phyloP scores from a whole-genome alignment of 2,329 filamentous ascomycete species.

The Fusarium sp. region DNA sequence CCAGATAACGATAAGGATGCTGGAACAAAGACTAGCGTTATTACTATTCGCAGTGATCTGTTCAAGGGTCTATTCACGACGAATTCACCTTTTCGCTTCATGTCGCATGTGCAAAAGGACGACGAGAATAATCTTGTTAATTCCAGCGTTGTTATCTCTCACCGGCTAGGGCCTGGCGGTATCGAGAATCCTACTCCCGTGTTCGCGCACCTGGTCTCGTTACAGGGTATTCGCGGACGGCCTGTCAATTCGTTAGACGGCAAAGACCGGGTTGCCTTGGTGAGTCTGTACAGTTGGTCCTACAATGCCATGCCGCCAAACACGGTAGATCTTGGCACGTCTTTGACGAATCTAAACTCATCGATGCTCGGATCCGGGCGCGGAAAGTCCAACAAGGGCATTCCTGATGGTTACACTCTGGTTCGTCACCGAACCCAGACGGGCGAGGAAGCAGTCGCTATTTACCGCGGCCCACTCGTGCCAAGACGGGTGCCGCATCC shows the following conservation, averaged over 20 bases:
- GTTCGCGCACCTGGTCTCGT: not conserved
- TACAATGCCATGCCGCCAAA: not conserved
- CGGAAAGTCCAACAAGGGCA: not conserved
- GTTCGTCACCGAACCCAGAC: not conserved
- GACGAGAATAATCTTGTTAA: too few species aligned
- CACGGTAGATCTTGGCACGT: not conserved
- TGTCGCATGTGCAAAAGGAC: not conserved
- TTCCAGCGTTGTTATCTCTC: not conserved
- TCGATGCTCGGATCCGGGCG: not conserved
- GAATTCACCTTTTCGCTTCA: not conserved
- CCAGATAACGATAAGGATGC: not conserved
- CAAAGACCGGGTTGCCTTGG: not conserved
- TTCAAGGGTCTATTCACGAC: not conserved
- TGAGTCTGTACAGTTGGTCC: not conserved
- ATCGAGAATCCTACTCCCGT: not conserved
- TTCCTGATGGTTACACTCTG: not conserved
- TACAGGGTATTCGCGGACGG: not conserved
- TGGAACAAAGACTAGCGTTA: not conserved
- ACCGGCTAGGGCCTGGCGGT: not conserved
- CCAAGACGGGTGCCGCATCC: not conserved
- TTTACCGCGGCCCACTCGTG: not conserved
- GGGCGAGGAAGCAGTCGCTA: not conserved
- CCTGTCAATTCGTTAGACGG: not conserved
- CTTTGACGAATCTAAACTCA: not conserved
- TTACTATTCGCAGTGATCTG: not conserved